A percentile compares a stretch with the other conserved stretches of the same genome.
These are phyloP conservation scores for Curvularia verruculosa DNA, from an alignment of 2,329 filamentous ascomycete species.

Conservation along the genomic window DNA sequence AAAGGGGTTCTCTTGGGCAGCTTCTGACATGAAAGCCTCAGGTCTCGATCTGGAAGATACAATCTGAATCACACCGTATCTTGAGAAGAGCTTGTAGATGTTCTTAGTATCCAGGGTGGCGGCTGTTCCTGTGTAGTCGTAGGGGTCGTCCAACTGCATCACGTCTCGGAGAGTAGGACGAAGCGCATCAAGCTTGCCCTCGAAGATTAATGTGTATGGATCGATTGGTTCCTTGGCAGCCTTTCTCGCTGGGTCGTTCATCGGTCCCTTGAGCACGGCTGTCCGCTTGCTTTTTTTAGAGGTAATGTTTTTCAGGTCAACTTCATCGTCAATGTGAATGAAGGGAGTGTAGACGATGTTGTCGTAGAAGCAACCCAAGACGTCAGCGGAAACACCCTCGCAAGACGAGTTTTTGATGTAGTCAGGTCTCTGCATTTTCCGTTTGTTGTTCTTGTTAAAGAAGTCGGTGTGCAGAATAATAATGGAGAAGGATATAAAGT, in stretches of 20 bases:
- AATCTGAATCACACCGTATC: conserved; percentile 90
- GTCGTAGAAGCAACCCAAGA: conserved; percentile 95
- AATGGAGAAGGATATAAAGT: conserved; percentile 96
- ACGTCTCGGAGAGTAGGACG: conserved; percentile 89
- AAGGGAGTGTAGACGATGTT: conserved; percentile 99
- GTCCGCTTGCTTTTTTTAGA: conserved; percentile 74
- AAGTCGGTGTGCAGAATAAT: conserved; percentile 96
- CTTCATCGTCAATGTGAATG: conserved; percentile 93
- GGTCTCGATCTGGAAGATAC: conserved; percentile 91
- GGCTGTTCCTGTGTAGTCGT: conserved; percentile 81
- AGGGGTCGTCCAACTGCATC: conserved; percentile 90
- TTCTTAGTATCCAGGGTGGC: conserved; percentile 78
- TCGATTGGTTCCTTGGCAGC: conserved; percentile 84
- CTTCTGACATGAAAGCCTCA: conserved; percentile 91
- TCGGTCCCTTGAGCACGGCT: conserved; percentile 60
- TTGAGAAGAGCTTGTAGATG: conserved; percentile 87
- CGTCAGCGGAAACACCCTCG: conserved; percentile 91
- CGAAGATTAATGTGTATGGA: conserved; percentile 91
- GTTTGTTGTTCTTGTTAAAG: conserved; percentile 99
- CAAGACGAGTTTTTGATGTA: conserved; percentile 94
- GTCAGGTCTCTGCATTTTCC: conserved; percentile 96
- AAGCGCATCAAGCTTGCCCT: conserved; percentile 81
- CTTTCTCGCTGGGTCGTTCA: conserved; percentile 69
- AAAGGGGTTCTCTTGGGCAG: conserved; percentile 80
- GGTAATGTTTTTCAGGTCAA: conserved; percentile 76